Evolutionary conservation across 2,329 filamentous ascomycete species (phyloP).

Genomic region (Sporothrix brasiliensis): DNA sequence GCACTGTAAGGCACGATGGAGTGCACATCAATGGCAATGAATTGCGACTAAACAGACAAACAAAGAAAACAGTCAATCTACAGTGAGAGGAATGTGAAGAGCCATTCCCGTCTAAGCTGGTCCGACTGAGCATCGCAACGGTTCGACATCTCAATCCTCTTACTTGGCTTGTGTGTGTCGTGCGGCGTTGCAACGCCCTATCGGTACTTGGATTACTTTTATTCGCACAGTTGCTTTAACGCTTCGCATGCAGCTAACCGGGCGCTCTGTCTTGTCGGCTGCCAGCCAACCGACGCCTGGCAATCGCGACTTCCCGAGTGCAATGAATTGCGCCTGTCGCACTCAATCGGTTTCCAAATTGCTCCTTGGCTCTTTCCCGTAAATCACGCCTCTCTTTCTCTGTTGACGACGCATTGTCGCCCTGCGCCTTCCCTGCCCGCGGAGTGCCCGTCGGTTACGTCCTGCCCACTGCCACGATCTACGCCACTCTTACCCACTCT

Average conservation of each 20-base stretch:
- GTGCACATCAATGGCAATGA: neutral
- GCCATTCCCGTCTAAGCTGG: neutral
- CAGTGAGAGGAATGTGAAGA: neutral
- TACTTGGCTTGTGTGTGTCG: neutral
- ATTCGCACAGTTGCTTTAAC: neutral
- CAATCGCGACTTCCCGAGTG: constrained; percentile 1
- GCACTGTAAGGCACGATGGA: constrained; percentile 1
- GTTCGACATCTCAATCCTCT: neutral
- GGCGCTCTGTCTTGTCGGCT: neutral
- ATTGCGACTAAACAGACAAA: neutral
- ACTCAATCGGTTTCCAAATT: constrained; percentile 19
- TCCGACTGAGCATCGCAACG: neutral
- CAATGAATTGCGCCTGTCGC: constrained; percentile 1
- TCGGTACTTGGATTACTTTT: neutral
- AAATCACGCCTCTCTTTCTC: neutral
- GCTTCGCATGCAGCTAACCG: constrained; percentile 14
- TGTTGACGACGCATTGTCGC: neutral
- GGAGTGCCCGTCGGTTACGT: constrained; percentile 16
- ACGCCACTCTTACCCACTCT: constrained; percentile 25
- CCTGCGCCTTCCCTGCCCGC: neutral
- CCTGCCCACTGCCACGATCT: constrained; percentile 29
- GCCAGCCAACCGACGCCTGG: neutral
- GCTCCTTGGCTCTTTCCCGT: constrained; percentile 10
- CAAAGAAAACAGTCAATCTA: neutral
- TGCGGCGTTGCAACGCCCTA: constrained; percentile 17